A percentile compares a stretch with the other conserved stretches of the same genome.
Conservation (phyloP, 2,329 filamentous ascomycete species). For the Calonectria crousiana region DNA sequence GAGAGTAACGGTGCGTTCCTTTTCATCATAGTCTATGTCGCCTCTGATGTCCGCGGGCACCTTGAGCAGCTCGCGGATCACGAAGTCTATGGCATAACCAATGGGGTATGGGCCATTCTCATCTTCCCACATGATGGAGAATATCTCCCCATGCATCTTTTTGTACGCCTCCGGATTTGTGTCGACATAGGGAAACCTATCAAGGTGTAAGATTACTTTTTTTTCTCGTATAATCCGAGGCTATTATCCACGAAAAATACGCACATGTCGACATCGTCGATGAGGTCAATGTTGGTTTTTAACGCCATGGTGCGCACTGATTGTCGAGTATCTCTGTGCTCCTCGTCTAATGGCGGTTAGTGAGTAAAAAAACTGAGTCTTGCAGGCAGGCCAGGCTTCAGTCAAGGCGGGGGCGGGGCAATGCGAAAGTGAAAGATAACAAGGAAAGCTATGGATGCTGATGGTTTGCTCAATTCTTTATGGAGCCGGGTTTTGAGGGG, state of each 20-base stretch:
- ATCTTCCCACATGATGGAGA: conserved; percentile 74
- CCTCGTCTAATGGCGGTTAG: no score
- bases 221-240: not conserved
- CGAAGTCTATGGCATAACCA: conserved; percentile 68
- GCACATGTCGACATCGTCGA: conserved; percentile 42
- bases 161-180: conserved; percentile 69
- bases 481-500: not conserved
- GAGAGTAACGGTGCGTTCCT: conserved; percentile 72
- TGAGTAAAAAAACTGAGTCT: not conserved
- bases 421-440: not conserved
- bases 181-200: conserved; percentile 82
- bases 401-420: not conserved
- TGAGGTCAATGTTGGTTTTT: conserved; percentile 43
- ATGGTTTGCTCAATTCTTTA: not conserved
- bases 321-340: not conserved
- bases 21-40: conserved; percentile 71
- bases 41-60: conserved; percentile 65
- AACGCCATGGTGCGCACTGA: conserved; percentile 29
- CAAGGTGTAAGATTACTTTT: conserved; percentile 6
- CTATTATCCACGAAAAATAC: not conserved
- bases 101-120: conserved; percentile 73
- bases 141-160: conserved; percentile 70
- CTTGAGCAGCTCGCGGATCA: conserved; percentile 61
- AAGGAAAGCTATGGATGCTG: not conserved
- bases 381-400: not conserved